phyloP scores from a whole-genome alignment of 306 rosid species.

The Vigna angularis region DNA sequence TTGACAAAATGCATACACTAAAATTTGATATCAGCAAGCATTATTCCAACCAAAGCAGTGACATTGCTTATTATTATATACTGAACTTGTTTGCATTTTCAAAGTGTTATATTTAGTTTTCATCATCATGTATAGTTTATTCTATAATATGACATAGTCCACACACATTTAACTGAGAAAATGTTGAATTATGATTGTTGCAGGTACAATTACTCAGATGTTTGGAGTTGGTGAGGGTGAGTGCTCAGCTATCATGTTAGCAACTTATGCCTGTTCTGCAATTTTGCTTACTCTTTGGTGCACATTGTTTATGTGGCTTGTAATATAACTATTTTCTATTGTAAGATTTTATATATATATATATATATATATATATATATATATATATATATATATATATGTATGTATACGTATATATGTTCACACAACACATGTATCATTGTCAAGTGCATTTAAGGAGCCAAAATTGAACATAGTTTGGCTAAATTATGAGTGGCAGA shows the following conservation, averaged over 20 bases:
- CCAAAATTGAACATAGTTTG: not conserved
- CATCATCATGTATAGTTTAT: not conserved
- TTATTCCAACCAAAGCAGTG: not conserved
- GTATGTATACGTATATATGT: too few species aligned
- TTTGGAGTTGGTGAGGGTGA: slow-evolving; percentile 51
- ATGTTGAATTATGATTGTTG: not conserved
- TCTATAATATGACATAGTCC: not conserved
- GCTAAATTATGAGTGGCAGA: not conserved
- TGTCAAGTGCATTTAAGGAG: not conserved
- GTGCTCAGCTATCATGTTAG: slow-evolving; percentile 52
- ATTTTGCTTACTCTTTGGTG: slow-evolving; percentile 48
- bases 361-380: too few species aligned
- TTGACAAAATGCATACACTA: not conserved
- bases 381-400: too few species aligned
- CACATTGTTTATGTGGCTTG: slow-evolving; percentile 52
- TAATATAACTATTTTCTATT: slow-evolving; percentile 9
- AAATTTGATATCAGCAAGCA: not conserved
- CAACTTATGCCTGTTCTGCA: slow-evolving; percentile 45
- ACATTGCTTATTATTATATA: not conserved
- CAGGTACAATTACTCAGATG: slow-evolving; percentile 52
- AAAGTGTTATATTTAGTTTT: not conserved
- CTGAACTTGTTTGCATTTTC: not conserved
- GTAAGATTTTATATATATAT: not conserved
- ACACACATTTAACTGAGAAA: not conserved
- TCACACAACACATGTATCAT: not conserved